Evolutionary conservation across 2,329 filamentous ascomycete species (phyloP).

Genomic region (Fusarium ramigenum): DNA sequence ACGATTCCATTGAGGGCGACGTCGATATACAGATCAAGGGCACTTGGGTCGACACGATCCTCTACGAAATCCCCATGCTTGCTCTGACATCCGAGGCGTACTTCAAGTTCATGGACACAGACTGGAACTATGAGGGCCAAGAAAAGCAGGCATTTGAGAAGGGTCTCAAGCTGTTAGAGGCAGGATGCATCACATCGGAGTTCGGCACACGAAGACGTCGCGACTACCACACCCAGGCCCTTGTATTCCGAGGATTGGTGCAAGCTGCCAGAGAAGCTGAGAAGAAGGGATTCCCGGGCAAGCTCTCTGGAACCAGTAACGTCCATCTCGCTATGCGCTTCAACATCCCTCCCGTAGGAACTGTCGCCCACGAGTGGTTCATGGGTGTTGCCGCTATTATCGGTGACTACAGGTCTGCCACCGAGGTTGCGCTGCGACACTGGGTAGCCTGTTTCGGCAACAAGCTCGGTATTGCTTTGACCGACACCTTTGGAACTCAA

Average conservation of each 20-base stretch:
- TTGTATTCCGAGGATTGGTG: slow-evolving; percentile 88
- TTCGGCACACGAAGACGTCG: slow-evolving; percentile 90
- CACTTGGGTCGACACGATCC: slow-evolving; percentile 91
- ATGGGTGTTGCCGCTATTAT: slow-evolving; percentile 97
- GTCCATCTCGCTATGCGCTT: slow-evolving; percentile 97
- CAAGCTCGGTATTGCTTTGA: slow-evolving; percentile 87
- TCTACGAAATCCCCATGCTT: slow-evolving; percentile 96
- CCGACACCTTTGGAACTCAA: slow-evolving; percentile 94
- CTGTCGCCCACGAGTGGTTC: slow-evolving; percentile 97
- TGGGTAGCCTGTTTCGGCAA: slow-evolving; percentile 93
- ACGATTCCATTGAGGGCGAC: slow-evolving; percentile 75
- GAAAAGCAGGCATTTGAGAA: slow-evolving; percentile 86
- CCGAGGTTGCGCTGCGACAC: slow-evolving; percentile 83
- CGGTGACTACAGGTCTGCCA: slow-evolving; percentile 84
- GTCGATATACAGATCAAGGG: slow-evolving; percentile 81
- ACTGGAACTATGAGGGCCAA: slow-evolving; percentile 90
- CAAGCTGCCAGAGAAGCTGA: slow-evolving; percentile 78
- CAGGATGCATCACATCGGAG: slow-evolving; percentile 90
- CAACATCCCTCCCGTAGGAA: slow-evolving; percentile 84
- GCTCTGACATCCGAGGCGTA: slow-evolving; percentile 95
- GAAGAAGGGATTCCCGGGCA: slow-evolving; percentile 72
- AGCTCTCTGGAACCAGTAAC: slow-evolving; percentile 90
- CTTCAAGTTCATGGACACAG: slow-evolving; percentile 94
- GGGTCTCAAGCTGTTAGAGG: slow-evolving; percentile 78
- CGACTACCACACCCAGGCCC: slow-evolving; percentile 93